These are phyloP conservation scores for Ogataea zsoltii DNA, from an alignment of 805 yeast genomes.

Conservation along the genomic window DNA sequence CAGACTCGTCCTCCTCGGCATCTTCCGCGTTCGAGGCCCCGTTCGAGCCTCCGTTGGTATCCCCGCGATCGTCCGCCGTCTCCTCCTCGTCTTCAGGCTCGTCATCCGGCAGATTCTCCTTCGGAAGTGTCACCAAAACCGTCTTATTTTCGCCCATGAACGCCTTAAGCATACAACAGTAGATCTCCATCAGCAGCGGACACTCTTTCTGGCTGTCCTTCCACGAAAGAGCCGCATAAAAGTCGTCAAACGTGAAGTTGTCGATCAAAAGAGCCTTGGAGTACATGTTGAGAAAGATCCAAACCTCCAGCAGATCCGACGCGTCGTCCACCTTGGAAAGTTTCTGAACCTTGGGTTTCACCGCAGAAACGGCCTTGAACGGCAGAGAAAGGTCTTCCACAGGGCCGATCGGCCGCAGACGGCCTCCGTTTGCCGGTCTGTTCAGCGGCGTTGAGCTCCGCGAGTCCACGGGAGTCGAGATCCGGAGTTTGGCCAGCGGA, in stretches of 20 bases:
- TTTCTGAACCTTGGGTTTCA: conserved; percentile 29
- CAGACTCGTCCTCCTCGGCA: conserved; percentile 21
- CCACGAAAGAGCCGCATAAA: conserved; percentile 56
- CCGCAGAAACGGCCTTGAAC: conserved; percentile 22
- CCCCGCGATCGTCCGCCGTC: conserved; percentile 26
- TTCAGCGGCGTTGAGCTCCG: conserved; percentile 20
- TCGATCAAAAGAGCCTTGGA: conserved; percentile 64
- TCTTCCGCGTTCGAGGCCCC: conserved; percentile 9
- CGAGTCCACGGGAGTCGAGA: conserved; percentile 18
- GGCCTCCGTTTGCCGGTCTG: conserved; percentile 1
- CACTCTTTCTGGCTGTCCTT: conserved; percentile 47
- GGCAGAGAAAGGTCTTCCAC: conserved; percentile 36
- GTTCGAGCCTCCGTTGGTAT: not conserved
- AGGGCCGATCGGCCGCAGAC: conserved; percentile 19
- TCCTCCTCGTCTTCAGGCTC: conserved; percentile 26
- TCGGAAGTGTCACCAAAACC: conserved; percentile 28
- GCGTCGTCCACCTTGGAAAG: conserved; percentile 26
- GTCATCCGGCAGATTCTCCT: conserved; percentile 26
- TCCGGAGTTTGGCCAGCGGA: conserved; percentile 13
- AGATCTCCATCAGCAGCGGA: conserved; percentile 61
- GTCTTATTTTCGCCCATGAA: conserved; percentile 45
- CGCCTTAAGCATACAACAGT: conserved; percentile 62
- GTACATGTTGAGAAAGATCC: conserved; percentile 76
- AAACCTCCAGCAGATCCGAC: conserved; percentile 59
- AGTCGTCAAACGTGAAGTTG: conserved; percentile 79